Evolutionary conservation across 2,329 filamentous ascomycete genomes (phyloP), one percentile per base, ranked within the genome.

Genomic region (Talaromyces pinophilus): DNA sequence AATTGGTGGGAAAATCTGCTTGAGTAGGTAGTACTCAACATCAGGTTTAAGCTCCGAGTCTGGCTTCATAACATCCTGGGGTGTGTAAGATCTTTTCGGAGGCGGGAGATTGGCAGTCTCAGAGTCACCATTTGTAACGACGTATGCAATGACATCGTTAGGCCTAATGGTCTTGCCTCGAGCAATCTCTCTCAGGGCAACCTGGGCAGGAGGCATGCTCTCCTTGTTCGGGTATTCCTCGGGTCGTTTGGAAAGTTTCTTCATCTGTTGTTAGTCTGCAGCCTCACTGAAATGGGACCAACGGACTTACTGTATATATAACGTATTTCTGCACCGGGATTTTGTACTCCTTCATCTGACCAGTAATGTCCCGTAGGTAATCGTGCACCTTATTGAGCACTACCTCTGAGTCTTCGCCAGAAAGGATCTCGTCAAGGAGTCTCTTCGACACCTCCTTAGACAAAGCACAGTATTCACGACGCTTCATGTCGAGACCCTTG

Each of bases 1-100:
- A 30, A 99, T 95, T 0, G 95, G 95, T 11, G 95, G 95, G 80
- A 99, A 92, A 67, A 99, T 97, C 79, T 99, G 95, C 83, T 99
- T 99, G 82, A 92, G 90, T 46, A 99, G 87, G 78, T 99, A 99
- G 87, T 93, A 98, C 76, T 99, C 95, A n/a, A 97, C 87, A 74
- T 99, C 95, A 1, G 93, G 92, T 66, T 90, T 86, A 6, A 99
- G 85, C 0, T 83, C 89, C 0, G 90, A 88, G 71, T 91, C 91
- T 17, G 87, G 75, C 74, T 95, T 96, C 67, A 92, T 82, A 19
- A 96, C 88, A 76, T 99, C 95, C 66, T 93, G 90, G 1, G 92
- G 90, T 5, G 91, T 89, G 77, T 92, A 94, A 3, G 95, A 94
- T 71, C 96, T 92, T 80, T 97, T 97, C 25, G 95, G 91, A 1